Evolutionary conservation across 2,329 filamentous ascomycete species (phyloP).

Genomic region (Clonostachys rosea): DNA sequence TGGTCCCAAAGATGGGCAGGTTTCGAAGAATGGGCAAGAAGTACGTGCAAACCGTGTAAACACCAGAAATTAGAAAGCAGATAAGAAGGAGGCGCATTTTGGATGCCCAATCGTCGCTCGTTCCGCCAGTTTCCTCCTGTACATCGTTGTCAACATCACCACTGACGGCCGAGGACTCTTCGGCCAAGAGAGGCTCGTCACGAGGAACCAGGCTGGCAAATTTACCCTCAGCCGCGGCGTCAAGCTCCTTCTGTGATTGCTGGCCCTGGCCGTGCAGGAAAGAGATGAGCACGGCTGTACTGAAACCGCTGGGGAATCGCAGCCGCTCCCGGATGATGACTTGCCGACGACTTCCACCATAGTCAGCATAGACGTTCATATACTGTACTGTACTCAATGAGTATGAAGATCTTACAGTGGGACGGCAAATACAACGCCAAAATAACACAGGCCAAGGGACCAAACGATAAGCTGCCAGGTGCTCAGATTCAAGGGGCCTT

Average conservation of each 20-base stretch:
- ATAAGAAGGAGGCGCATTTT: conserved; percentile 51
- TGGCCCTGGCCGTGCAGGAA: conserved; percentile 69
- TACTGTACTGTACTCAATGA: not conserved
- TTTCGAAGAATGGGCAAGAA: conserved; percentile 83
- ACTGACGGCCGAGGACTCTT: not conserved
- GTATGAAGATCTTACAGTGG: conserved; percentile 54
- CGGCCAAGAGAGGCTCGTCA: conserved; percentile 9
- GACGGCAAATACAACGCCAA: conserved; percentile 94
- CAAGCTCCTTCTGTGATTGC: conserved; percentile 23
- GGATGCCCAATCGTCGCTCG: conserved; percentile 27
- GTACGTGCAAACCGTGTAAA: conserved; percentile 79
- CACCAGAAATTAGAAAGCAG: conserved; percentile 54
- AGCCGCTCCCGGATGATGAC: conserved; percentile 91
- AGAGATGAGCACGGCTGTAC: conserved; percentile 87
- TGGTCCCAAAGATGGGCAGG: conserved; percentile 78
- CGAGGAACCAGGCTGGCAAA: conserved; percentile 37
- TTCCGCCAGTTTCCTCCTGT: conserved; percentile 19
- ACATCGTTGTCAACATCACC: conserved; percentile 21
- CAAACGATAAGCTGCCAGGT: conserved; percentile 80
- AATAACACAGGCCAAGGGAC: conserved; percentile 91
- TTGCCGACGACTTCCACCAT: conserved; percentile 58
- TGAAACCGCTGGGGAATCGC: conserved; percentile 92
- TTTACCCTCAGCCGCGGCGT: conserved; percentile 26
- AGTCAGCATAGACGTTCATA: not conserved
- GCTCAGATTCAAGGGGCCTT: conserved; percentile 68